Evolutionary conservation across 2,329 filamentous ascomycete species (phyloP), one percentile per base, ranked within the genome.

Genomic region (Hypoxylon sp.): DNA sequence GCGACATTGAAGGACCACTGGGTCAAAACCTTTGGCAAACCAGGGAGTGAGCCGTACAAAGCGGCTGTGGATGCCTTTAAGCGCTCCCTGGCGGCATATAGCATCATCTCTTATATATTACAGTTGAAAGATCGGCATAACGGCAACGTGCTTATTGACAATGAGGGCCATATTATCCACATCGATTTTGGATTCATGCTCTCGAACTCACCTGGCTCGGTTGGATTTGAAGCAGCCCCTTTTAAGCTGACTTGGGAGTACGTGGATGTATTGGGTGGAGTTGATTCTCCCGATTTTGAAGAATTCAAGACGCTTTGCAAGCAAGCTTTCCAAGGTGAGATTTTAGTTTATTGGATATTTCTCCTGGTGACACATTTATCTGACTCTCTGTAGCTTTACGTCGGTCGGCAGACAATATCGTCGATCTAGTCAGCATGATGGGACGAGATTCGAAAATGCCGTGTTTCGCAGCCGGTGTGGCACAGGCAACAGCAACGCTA

Each of bases 141-240:
- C 77, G 93, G 93, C 60, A 96, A 96, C 76, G 91, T 96, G 13
- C 86, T 96, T 66, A 92, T 96, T 74, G 93, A 95, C 79, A 94
- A 92, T 75, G 91, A 93, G 78, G 93, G 93, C 9, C 93, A 96
- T 77, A 94, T 95, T 63, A 90, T 96, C 67, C 93, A 96, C 77
- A 96, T 96, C 68, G 93, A 96, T 80, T 96, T 96, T 79, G 93
- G 93, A 61, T 96, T 96, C 78, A 95, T 96, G 92, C 84, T 96
- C 35, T 94, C 92, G 51, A 96, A 96, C 79, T 94, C 92, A 1
- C 93, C 93, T 0, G 93, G 93, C 0, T 92, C 90, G 8, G 92
- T 96, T 77, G 92, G 92, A 2, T 96, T 96, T 74, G 93, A 96
- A 81, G 93, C 93, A 13, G 93, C 93, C 3, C 93, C 93, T 0